phyloP scores from a whole-genome alignment of 176 grass and related monocot genomes.

The Chrysopogon serrulatus region DNA sequence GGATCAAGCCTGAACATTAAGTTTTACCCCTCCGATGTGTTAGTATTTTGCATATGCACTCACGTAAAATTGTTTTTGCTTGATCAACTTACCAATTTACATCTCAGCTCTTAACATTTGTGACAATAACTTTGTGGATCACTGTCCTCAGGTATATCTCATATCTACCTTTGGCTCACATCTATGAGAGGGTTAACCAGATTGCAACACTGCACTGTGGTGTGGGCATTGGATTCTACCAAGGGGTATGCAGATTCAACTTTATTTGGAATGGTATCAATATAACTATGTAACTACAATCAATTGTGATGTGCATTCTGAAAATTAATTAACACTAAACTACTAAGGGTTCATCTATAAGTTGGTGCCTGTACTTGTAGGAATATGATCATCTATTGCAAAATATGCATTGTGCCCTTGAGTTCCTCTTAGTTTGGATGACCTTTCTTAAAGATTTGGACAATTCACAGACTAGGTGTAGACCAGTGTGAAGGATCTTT shows the following conservation, averaged over 20 bases:
- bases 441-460: background rate
- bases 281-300: background rate
- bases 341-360: background rate
- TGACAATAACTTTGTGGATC: background rate
- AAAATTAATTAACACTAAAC: background rate
- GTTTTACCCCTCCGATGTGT: slow-evolving; percentile 92
- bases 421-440: slow-evolving; percentile 7
- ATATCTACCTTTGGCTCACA: slow-evolving; percentile 94
- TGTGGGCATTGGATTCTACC: slow-evolving; percentile 92
- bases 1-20: slow-evolving; percentile 51
- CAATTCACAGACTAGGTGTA: background rate
- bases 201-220: slow-evolving; percentile 59
- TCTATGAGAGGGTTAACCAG: slow-evolving; percentile 88
- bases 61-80: background rate
- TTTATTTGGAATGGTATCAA: slow-evolving; percentile 3
- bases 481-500: background rate
- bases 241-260: slow-evolving; percentile 68
- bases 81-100: background rate
- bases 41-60: slow-evolving; percentile 32
- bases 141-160: slow-evolving; percentile 69
- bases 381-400: slow-evolving; percentile 14
- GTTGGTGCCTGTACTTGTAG: background rate
- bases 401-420: background rate
- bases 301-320: background rate
- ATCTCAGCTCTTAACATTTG: background rate